Conservation (phyloP, 2,329 filamentous ascomycete genomes). For the Dothistroma septosporum region DNA sequence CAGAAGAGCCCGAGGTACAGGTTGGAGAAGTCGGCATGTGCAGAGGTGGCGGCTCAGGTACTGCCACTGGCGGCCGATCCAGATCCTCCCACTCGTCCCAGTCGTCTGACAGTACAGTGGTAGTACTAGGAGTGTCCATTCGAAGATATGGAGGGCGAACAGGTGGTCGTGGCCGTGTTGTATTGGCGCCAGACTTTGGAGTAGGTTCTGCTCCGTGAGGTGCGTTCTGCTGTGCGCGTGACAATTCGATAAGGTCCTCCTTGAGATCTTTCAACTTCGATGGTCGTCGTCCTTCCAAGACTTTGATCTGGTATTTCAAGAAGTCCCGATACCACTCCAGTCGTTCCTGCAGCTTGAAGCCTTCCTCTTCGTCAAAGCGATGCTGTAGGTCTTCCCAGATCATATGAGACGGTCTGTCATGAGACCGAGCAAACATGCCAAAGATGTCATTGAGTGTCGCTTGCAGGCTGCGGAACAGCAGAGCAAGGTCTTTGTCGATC, state of each 20-base stretch:
- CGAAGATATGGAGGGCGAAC: constrained; percentile 10
- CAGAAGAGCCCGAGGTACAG: constrained; percentile 42
- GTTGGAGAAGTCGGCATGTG: constrained; percentile 36
- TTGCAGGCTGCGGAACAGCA: constrained; percentile 48
- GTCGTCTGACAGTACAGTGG: constrained; percentile 16
- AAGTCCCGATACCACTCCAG: constrained; percentile 51
- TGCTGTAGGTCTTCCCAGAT: constrained; percentile 50
- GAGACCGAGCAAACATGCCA: constrained; percentile 42
- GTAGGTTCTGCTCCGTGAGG: constrained; percentile 1
- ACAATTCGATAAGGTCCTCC: constrained; percentile 7
- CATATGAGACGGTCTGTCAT: constrained; percentile 41
- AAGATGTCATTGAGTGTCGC: constrained; percentile 51
- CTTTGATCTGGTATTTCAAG: constrained; percentile 37
- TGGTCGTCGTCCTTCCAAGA: constrained; percentile 17
- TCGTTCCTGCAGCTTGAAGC: constrained; percentile 45
- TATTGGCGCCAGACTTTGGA: constrained; percentile 12
- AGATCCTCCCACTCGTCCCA: constrained; percentile 4
- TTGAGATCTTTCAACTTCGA: constrained; percentile 4
- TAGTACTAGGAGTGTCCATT: constrained; percentile 18
- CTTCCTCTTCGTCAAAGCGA: constrained; percentile 46
- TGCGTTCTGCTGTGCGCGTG: constrained; percentile 15
- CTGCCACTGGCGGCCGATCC: not conserved
- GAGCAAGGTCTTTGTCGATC: constrained; percentile 47
- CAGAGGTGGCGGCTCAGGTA: constrained; percentile 36
- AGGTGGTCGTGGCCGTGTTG: constrained; percentile 16